phyloP scores from a whole-genome alignment of 1,284 basidiomycete genomes.

The Ustilago shanxiensis region DNA sequence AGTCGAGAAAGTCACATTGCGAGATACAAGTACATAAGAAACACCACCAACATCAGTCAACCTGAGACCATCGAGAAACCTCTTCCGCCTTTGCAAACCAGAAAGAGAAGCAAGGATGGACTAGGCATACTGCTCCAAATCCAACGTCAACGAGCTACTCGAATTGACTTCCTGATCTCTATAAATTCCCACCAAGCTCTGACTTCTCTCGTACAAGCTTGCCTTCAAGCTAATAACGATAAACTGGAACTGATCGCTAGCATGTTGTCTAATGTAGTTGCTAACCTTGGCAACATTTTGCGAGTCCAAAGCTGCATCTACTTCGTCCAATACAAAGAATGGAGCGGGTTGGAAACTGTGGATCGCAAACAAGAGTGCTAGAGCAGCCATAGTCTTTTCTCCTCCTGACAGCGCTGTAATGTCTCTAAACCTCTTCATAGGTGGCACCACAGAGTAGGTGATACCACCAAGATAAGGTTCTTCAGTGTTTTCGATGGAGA shows the following conservation, averaged over 20 bases:
- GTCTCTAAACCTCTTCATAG: conserved; percentile 98
- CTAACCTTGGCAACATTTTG: conserved; percentile 68
- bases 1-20: neutral
- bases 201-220: conserved; percentile 84
- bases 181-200: conserved; percentile 92
- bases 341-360: conserved; percentile 94
- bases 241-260: conserved; percentile 83
- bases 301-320: conserved; percentile 85
- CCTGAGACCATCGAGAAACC: neutral
- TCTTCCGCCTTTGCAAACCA: too few relatives aligned
- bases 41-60: neutral
- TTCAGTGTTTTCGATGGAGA: conserved; percentile 95
- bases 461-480: conserved; percentile 96
- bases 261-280: conserved; percentile 67
- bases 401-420: conserved; percentile 99
- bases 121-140: conserved; percentile 74
- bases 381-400: conserved; percentile 97
- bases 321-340: conserved; percentile 98
- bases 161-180: conserved; percentile 93
- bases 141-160: conserved; percentile 86
- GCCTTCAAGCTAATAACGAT: conserved; percentile 93
- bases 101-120: neutral
- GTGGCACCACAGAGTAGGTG: conserved; percentile 96
- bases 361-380: conserved; percentile 94
- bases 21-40: neutral